Percentiles rank a stretch among this genome's conserved stretches.
phyloP scores from a whole-genome alignment of 2,329 filamentous ascomycete genomes.

The Dactylellina parvicollis region DNA sequence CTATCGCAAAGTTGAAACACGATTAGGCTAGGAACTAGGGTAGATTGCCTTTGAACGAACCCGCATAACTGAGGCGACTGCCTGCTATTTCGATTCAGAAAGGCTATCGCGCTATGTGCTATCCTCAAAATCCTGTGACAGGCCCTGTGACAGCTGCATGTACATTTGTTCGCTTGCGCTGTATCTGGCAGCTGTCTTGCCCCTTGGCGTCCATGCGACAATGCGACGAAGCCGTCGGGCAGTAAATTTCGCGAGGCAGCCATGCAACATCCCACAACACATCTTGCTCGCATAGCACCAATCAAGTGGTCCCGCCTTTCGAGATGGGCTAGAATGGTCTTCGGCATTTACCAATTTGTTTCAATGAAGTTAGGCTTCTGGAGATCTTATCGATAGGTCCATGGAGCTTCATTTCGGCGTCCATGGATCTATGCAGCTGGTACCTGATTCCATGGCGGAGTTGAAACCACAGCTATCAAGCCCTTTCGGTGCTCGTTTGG shows the following conservation, averaged over 20 bases:
- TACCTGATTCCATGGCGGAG: background rate
- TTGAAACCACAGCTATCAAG: background rate
- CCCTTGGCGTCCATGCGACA: conserved; percentile 16
- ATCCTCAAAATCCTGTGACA: background rate
- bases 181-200: conserved; percentile 14
- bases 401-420: background rate
- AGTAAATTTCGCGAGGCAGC: background rate
- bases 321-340: background rate
- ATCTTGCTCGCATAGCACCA: background rate
- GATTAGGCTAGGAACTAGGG: no score
- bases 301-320: background rate
- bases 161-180: background rate
- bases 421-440: background rate
- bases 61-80: background rate
- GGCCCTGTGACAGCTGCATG: background rate
- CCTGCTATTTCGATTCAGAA: background rate
- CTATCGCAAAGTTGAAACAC: no score
- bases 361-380: background rate
- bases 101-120: no score
- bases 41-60: no score
- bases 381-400: conserved; percentile 1
- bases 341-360: background rate
- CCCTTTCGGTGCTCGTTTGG: no score
- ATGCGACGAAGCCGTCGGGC: conserved; percentile 2
- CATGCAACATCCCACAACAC: conserved; percentile 10